These are phyloP conservation scores for Phytophthora lateralis DNA, from an alignment of 352 stramenopile genomes.

Conservation along the genomic window DNA sequence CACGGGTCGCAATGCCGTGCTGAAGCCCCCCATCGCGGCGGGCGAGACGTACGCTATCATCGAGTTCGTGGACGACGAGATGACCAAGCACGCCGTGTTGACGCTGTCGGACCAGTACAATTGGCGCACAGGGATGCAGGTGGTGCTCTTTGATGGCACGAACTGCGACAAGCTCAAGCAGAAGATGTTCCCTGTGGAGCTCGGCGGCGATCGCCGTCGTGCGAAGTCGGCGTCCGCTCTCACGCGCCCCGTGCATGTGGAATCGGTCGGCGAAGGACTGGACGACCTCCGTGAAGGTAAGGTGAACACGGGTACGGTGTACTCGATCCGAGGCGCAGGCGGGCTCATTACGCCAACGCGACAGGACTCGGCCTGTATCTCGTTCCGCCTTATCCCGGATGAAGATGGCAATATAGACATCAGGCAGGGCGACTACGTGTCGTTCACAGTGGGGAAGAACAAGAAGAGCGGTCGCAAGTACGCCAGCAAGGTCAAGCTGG, in stretches of 20 bases:
- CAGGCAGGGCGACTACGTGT: conserved; percentile 85
- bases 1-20: conserved; percentile 83
- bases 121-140: conserved; percentile 86
- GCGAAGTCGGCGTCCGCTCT: conserved; percentile 82
- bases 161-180: conserved; percentile 90
- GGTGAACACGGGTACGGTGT: conserved; percentile 87
- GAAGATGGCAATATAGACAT: conserved; percentile 89
- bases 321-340: conserved; percentile 85
- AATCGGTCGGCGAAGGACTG: conserved; percentile 82
- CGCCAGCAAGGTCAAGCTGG: conserved; percentile 87
- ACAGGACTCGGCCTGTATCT: conserved; percentile 86
- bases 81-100: conserved; percentile 89
- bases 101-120: conserved; percentile 90
- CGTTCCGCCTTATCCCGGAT: conserved; percentile 87
- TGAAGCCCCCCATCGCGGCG: conserved; percentile 87
- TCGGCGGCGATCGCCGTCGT: conserved; percentile 69
- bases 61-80: conserved; percentile 88
- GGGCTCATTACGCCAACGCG: conserved; percentile 85
- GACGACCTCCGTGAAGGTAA: conserved; percentile 88
- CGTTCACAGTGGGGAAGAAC: conserved; percentile 90
- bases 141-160: conserved; percentile 89
- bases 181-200: conserved; percentile 89
- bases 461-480: conserved; percentile 91
- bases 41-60: conserved; percentile 91
- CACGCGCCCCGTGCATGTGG: conserved; percentile 76